These are phyloP conservation scores for Epichloe gansuensis DNA, from an alignment of 2,329 filamentous ascomycete species.

Conservation along the genomic window DNA sequence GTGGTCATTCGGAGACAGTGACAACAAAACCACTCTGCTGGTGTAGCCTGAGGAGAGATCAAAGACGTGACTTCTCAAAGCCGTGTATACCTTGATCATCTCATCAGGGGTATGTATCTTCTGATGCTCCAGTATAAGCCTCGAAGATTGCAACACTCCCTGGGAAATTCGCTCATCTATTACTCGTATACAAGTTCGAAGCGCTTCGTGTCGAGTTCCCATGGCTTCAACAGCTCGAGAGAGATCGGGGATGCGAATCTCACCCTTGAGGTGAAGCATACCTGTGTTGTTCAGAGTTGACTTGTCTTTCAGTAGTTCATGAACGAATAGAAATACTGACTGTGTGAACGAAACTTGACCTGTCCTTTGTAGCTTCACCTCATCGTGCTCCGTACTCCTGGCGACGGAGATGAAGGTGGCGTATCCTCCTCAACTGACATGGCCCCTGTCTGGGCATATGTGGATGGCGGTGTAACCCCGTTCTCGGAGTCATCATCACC, in stretches of 20 bases:
- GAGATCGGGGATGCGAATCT: conserved; percentile 9
- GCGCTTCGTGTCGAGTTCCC: conserved; percentile 18
- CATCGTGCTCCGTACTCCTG: background rate
- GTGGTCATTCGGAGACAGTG: background rate
- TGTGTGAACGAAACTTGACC: background rate
- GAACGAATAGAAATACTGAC: background rate
- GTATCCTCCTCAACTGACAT: background rate
- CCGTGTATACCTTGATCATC: background rate
- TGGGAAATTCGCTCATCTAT: background rate
- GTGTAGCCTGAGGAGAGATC: background rate
- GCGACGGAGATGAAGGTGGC: background rate
- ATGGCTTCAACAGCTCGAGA: conserved; percentile 21
- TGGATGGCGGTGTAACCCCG: background rate
- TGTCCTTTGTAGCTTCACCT: background rate
- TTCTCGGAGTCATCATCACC: background rate
- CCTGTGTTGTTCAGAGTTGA: background rate
- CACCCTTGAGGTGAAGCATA: background rate
- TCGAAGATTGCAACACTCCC: background rate
- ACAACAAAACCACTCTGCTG: background rate
- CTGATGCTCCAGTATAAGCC: background rate
- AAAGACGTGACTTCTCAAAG: background rate
- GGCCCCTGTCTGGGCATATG: background rate
- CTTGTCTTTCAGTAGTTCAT: background rate
- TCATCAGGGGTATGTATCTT: background rate
- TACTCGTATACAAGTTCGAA: conserved; percentile 17